Conservation (phyloP, 1,284 basidiomycete genomes). For the Apiotrichum gamsii region DNA sequence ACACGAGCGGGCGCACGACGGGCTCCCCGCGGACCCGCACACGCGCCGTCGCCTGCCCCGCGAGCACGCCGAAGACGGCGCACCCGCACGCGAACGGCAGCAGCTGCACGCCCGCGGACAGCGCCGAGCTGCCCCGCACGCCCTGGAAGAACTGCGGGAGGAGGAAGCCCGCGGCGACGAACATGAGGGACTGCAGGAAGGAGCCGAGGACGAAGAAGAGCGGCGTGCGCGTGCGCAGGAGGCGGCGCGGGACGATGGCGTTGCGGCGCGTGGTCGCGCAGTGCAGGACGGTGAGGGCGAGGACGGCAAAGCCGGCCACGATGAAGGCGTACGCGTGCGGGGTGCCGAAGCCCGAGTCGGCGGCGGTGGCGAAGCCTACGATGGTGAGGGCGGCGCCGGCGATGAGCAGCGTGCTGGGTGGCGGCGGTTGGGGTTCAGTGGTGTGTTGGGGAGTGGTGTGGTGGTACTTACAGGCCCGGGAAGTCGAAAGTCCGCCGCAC, state of each 20-base stretch:
- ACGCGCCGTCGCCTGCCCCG: slow-evolving; percentile 34
- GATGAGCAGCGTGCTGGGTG: slow-evolving; percentile 54
- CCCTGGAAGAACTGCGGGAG: slow-evolving; percentile 37
- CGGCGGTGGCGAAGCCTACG: slow-evolving; percentile 57
- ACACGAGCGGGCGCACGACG: slow-evolving; percentile 38
- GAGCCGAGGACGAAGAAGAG: slow-evolving; percentile 35
- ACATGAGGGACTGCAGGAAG: slow-evolving; percentile 32
- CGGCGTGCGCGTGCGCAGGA: slow-evolving; percentile 38
- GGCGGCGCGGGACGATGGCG: slow-evolving; percentile 56
- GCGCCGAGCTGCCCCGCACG: slow-evolving; percentile 26
- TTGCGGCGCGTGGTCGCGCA: slow-evolving; percentile 62
- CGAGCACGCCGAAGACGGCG: slow-evolving; percentile 13
- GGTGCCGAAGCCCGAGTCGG: slow-evolving; percentile 28
- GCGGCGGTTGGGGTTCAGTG: too few relatives aligned
- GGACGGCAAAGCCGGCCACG: slow-evolving; percentile 56
- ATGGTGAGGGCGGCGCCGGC: slow-evolving; percentile 66
- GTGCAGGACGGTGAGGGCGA: slow-evolving; percentile 56
- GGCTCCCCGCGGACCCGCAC: too few relatives aligned
- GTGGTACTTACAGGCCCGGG: slow-evolving; percentile 20
- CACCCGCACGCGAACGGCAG: slow-evolving; percentile 26
- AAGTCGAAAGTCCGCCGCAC: slow-evolving; percentile 29
- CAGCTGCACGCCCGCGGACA: slow-evolving; percentile 30
- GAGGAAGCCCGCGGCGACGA: slow-evolving; percentile 29
- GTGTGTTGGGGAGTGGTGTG: background rate
- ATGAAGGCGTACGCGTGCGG: slow-evolving; percentile 64